Evolutionary conservation across 1,284 basidiomycete genomes (phyloP), one percentile per base, ranked within the genome.

Genomic region (Taiwanofungus camphoratus): DNA sequence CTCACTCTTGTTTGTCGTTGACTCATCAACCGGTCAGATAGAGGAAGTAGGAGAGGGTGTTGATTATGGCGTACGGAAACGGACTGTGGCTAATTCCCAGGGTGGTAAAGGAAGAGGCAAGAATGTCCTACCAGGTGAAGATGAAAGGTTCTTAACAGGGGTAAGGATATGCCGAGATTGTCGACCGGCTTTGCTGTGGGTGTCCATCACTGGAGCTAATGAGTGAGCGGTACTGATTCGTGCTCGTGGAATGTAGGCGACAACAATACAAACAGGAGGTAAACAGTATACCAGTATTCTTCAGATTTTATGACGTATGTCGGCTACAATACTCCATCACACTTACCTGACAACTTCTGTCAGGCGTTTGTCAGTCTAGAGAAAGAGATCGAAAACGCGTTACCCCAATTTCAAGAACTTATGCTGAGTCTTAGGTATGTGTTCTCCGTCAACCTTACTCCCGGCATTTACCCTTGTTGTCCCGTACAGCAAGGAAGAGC

Each of bases 41-140:
- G 88, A 93, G 58, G 81, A 92, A 65, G 88, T 93, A 0, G 80
- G 79, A 1, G 90, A 93, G 59, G 87, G 87, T 1, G 87, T 93
- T 0, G 89, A 92, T 56, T 94, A 89, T 56, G 86, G 86, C 18
- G 85, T 89, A 9, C 71, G 71, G 51, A 73, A 73, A 34, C 63
- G 69, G 39, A 63, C 55, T 13, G 49, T 51, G 39, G 48, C 60
- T 16, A 55, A 39, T 34, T 40, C 48, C 0, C 49, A 51, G 47
- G 56, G 57, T 16, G 56, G 57, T 16, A 62, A 55, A 36, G 48
- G 49, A 36, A 66, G 61, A 49, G 62, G 58, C 29, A 69, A 65
- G 42, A 68, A 66, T 27, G 71, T 74, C 43, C 69, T 74, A 4
- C 60, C 65, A 32, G 62, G 66, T 30, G 79, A 79, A 21, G 83